These are phyloP conservation scores for Combretum micranthum DNA, from an alignment of 345 rosid species.

Conservation along the genomic window DNA sequence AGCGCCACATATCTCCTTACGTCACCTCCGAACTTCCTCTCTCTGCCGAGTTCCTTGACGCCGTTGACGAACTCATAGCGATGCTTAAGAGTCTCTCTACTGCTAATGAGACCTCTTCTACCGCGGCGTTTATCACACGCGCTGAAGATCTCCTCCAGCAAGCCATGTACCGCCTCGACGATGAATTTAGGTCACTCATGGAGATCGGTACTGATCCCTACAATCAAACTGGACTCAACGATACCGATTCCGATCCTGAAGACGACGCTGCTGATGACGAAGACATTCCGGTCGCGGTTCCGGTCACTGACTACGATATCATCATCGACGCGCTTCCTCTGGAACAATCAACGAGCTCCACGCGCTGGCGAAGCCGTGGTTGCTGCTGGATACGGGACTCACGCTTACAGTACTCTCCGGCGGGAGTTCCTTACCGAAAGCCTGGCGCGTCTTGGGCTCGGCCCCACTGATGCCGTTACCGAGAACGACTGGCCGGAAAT, in stretches of 20 bases:
- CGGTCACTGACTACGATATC: slow-evolving; percentile 62
- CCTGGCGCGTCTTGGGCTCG: slow-evolving; percentile 12
- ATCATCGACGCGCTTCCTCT: slow-evolving; percentile 79
- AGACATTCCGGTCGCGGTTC: slow-evolving; percentile 75
- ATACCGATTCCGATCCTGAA: slow-evolving; percentile 37
- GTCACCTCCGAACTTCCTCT: slow-evolving; percentile 55
- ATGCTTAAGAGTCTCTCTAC: slow-evolving; percentile 46
- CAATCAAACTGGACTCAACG: slow-evolving; percentile 20
- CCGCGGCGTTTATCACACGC: slow-evolving; percentile 47
- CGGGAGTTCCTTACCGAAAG: slow-evolving; percentile 2
- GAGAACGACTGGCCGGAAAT: slow-evolving; percentile 46
- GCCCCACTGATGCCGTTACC: slow-evolving; percentile 48
- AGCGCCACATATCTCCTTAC: slow-evolving; percentile 72
- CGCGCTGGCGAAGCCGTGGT: slow-evolving; percentile 87
- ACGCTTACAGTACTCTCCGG: slow-evolving; percentile 41
- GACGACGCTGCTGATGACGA: slow-evolving; percentile 27
- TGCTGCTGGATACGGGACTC: slow-evolving; percentile 60
- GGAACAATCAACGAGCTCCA: slow-evolving; percentile 71
- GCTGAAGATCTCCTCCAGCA: slow-evolving; percentile 80
- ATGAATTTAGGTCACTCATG: slow-evolving; percentile 72
- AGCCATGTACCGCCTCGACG: slow-evolving; percentile 74
- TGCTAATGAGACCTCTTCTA: slow-evolving; percentile 40
- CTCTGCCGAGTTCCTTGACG: slow-evolving; percentile 67
- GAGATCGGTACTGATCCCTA: slow-evolving; percentile 66
- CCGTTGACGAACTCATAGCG: slow-evolving; percentile 60